Evolutionary conservation across 2,329 filamentous ascomycete species (phyloP).

Genomic region (Aotearoamyces nothofagi): DNA sequence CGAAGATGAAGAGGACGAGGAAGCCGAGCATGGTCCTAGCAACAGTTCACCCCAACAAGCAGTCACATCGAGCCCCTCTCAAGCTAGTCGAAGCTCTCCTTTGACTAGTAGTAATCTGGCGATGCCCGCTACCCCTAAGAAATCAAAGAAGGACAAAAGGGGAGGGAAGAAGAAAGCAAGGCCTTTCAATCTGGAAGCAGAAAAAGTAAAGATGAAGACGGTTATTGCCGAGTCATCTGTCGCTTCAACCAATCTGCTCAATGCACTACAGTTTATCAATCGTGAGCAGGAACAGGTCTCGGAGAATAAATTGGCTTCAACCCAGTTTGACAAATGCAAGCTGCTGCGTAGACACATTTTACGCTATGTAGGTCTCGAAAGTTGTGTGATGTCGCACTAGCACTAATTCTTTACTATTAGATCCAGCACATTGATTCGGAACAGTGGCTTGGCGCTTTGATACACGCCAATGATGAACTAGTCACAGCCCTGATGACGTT

Average conservation of each 20-base stretch:
- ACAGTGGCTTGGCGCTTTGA: constrained; percentile 77
- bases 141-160: constrained; percentile 24
- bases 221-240: constrained; percentile 84
- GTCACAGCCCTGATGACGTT: constrained; percentile 86
- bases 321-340: constrained; percentile 78
- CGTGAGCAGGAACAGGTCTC: constrained; percentile 79
- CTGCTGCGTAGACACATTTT: constrained; percentile 68
- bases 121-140: constrained; percentile 17
- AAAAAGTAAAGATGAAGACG: constrained; percentile 75
- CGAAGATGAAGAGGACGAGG: constrained; percentile 47
- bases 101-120: constrained; percentile 3
- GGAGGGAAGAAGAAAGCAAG: constrained; percentile 43
- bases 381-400: no score
- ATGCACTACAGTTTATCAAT: constrained; percentile 80
- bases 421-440: constrained; percentile 86
- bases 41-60: neutral
- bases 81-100: constrained; percentile 7
- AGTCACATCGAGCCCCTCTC: constrained; percentile 2
- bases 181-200: constrained; percentile 71
- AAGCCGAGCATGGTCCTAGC: no score
- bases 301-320: constrained; percentile 60
- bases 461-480: constrained; percentile 93
- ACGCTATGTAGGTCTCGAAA: constrained; percentile 46
- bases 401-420: no score
- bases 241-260: constrained; percentile 78